phyloP scores from a whole-genome alignment of 345 rosid species.

The Camelina laxa region DNA sequence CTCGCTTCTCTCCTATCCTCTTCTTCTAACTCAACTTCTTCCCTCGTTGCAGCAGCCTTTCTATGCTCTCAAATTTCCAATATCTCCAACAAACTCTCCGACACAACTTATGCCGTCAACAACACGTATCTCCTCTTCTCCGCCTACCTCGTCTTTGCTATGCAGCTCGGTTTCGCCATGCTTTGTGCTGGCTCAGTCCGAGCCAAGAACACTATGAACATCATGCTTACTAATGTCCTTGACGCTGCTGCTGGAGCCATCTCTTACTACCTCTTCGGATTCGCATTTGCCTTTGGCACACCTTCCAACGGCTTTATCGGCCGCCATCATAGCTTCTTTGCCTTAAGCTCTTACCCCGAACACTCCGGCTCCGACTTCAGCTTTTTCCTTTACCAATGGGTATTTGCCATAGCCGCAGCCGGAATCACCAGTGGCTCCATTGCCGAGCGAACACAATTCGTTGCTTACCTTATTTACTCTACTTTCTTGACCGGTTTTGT shows the following conservation, averaged over 20 bases:
- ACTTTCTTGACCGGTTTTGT: slow-evolving; percentile 74
- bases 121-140: slow-evolving; percentile 82
- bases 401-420: slow-evolving; percentile 78
- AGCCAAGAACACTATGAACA: slow-evolving; percentile 86
- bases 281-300: slow-evolving; percentile 75
- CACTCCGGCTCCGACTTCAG: slow-evolving; percentile 49
- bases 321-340: slow-evolving; percentile 55
- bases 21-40: slow-evolving; percentile 26
- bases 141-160: slow-evolving; percentile 78
- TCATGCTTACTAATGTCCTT: slow-evolving; percentile 78
- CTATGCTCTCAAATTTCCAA: slow-evolving; percentile 57
- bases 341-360: slow-evolving; percentile 50
- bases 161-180: slow-evolving; percentile 92
- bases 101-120: slow-evolving; percentile 61
- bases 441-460: slow-evolving; percentile 82
- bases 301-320: slow-evolving; percentile 83
- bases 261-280: slow-evolving; percentile 76
- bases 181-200: slow-evolving; percentile 82
- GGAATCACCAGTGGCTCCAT: slow-evolving; percentile 86
- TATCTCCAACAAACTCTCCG: slow-evolving; percentile 47
- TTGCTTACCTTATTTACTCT: slow-evolving; percentile 72
- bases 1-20: slow-evolving; percentile 46
- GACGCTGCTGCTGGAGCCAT: slow-evolving; percentile 79
- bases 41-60: slow-evolving; percentile 48
- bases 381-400: slow-evolving; percentile 79